A percentile compares a stretch with the other conserved stretches of the same genome.
Evolutionary conservation across 1,284 basidiomycete species (phyloP).

Genomic region (Rhizoctonia solani): DNA sequence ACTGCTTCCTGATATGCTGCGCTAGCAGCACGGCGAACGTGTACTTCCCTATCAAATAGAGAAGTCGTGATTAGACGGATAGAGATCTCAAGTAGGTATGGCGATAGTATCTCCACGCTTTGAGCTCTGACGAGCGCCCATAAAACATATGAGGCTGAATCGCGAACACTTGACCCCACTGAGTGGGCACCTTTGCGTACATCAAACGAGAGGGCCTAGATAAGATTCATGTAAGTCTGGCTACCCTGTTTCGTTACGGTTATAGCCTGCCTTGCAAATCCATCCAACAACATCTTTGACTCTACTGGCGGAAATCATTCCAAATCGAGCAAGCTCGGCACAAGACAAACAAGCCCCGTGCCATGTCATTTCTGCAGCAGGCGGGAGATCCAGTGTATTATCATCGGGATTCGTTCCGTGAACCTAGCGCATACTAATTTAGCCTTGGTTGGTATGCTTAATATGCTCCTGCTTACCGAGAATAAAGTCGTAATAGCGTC

Average conservation of each 20-base stretch:
- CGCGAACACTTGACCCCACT: conserved; percentile 91
- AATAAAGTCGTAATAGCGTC: conserved; percentile 75
- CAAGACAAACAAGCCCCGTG: conserved; percentile 93
- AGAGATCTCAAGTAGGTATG: conserved; percentile 69
- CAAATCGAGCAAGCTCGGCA: conserved; percentile 88
- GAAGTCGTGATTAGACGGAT: conserved; percentile 75
- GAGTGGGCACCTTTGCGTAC: conserved; percentile 89
- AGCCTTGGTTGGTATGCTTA: neutral
- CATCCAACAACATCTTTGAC: conserved; percentile 71
- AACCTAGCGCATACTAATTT: conserved; percentile 48
- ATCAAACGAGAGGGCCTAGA: conserved; percentile 89
- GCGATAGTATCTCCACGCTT: conserved; percentile 59
- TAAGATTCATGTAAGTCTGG: conserved; percentile 33
- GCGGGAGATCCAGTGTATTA: conserved; percentile 68
- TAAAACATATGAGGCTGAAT: conserved; percentile 91
- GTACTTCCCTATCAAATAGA: conserved; percentile 90
- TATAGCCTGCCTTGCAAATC: conserved; percentile 67
- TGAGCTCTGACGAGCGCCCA: conserved; percentile 92
- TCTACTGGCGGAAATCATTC: conserved; percentile 63
- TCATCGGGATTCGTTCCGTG: conserved; percentile 63
- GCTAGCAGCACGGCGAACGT: conserved; percentile 94
- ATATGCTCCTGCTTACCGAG: conserved; percentile 46
- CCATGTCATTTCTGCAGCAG: conserved; percentile 85
- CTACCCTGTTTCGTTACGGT: conserved; percentile 17
- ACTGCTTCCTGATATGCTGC: conserved; percentile 98